Percentiles rank a stretch among this genome's conserved stretches.
phyloP scores from a whole-genome alignment of 768 basidiomycete species.

The Jaapia argillacea region DNA sequence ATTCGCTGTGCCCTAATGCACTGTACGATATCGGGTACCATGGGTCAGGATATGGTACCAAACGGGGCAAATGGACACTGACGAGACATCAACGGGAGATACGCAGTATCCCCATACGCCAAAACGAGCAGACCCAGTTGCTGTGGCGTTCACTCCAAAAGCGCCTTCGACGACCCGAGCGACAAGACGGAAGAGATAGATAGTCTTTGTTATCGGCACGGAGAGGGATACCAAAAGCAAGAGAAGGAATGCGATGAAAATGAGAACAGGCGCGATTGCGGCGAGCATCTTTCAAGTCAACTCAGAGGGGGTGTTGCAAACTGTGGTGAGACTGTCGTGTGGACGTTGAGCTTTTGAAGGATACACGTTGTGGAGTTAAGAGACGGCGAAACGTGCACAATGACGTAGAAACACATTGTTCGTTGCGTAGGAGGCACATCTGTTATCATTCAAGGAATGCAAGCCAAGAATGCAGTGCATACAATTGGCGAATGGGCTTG shows the following conservation, averaged over 20 bases:
- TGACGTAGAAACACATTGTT: too few species aligned
- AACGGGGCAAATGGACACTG: slow-evolving; percentile 11
- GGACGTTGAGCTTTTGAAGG: too few species aligned
- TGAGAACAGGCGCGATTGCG: slow-evolving; percentile 28
- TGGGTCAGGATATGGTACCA: too few species aligned
- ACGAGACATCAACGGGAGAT: slow-evolving; percentile 35
- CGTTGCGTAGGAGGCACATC: too few species aligned
- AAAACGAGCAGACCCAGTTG: slow-evolving; percentile 31
- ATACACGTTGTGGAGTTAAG: too few species aligned
- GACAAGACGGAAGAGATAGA: slow-evolving; percentile 44
- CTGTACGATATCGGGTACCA: slow-evolving; percentile 20
- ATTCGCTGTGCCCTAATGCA: slow-evolving; percentile 29
- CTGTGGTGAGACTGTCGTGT: too few species aligned
- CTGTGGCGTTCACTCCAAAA: slow-evolving; percentile 24
- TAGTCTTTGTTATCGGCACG: slow-evolving; percentile 42
- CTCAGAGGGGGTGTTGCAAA: too few species aligned
- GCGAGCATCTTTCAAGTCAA: slow-evolving; percentile 13
- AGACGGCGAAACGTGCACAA: too few species aligned
- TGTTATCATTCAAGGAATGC: too few species aligned
- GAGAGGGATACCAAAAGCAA: slow-evolving; percentile 55
- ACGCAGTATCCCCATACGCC: slow-evolving; percentile 62
- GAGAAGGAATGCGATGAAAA: slow-evolving; percentile 46
- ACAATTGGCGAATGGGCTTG: too few species aligned
- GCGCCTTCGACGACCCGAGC: slow-evolving; percentile 23
- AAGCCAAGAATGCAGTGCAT: too few species aligned